Percentiles rank a stretch among this genome's conserved stretches.
Conservation (phyloP, 2,329 filamentous ascomycete species). For the Alternaria burnsii region DNA sequence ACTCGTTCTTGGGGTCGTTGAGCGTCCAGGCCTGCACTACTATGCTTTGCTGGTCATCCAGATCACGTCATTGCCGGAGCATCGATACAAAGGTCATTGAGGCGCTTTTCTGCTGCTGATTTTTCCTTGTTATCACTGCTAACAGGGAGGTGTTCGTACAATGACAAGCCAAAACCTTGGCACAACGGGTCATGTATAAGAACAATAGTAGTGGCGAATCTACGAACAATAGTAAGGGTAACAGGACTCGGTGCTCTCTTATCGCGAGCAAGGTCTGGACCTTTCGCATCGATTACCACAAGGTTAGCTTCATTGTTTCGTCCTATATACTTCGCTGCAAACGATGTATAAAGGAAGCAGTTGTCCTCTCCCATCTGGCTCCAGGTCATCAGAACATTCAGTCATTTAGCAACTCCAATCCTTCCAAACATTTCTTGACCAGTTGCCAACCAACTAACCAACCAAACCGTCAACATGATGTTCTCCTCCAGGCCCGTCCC, state of each 20-base stretch:
- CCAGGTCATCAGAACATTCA: conserved; percentile 25
- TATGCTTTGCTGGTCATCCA: neutral
- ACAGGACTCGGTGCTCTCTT: neutral
- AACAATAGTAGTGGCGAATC: conserved; percentile 1
- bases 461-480: conserved; percentile 25
- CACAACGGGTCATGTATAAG: neutral
- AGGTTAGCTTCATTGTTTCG: neutral
- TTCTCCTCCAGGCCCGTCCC: neutral
- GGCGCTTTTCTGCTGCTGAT: neutral
- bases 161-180: neutral
- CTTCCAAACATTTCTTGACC: conserved; percentile 19
- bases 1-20: neutral
- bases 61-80: neutral
- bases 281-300: neutral
- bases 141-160: neutral
- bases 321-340: neutral
- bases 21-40: neutral
- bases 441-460: conserved; percentile 9
- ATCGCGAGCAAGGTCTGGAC: neutral
- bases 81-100: neutral
- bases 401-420: conserved; percentile 24
- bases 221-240: conserved; percentile 3
- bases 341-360: conserved; percentile 23
- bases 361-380: neutral
- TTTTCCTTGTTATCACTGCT: neutral